Conservation (phyloP, 108 stramenopile genomes). For the Nitzschia sp. region DNA sequence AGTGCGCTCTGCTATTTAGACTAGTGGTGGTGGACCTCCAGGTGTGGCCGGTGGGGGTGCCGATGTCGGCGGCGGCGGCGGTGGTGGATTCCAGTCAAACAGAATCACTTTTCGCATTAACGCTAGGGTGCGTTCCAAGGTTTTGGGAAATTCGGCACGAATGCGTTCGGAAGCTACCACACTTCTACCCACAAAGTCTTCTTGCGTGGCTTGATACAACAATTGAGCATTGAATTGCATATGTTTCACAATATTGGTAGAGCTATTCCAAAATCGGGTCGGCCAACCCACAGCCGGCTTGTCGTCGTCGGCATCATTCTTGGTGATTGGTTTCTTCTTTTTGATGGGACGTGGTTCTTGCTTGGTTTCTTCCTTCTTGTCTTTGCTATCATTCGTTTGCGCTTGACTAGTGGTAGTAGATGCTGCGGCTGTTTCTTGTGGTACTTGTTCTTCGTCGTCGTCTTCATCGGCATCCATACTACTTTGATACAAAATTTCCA, state of each 20-base stretch:
- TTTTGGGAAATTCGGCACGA: slow-evolving; percentile 36
- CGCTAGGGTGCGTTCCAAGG: slow-evolving; percentile 24
- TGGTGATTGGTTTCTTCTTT: not conserved
- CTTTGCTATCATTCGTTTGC: not conserved
- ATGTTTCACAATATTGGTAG: slow-evolving; percentile 16
- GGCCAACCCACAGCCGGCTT: not conserved
- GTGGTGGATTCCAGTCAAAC: slow-evolving; percentile 5
- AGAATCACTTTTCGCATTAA: slow-evolving; percentile 31
- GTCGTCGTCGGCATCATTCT: not conserved
- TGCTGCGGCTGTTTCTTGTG: not conserved
- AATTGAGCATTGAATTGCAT: slow-evolving; percentile 40
- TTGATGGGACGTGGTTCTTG: not conserved
- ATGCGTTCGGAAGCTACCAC: slow-evolving; percentile 22
- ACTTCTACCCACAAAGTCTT: slow-evolving; percentile 33
- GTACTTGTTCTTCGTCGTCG: not conserved
- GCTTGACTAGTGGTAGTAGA: not conserved
- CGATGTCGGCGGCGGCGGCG: not conserved
- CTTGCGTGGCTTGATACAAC: slow-evolving; percentile 33
- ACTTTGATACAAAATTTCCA: slow-evolving; percentile 35
- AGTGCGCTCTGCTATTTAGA: no score
- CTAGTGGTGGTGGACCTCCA: no score
- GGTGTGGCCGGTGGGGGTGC: not conserved
- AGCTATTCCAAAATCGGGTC: slow-evolving; percentile 8
- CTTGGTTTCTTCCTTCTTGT: not conserved
- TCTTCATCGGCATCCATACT: slow-evolving; percentile 20